Evolutionary conservation across 2,329 filamentous ascomycete genomes (phyloP).

Genomic region (Alternaria novae-zelandiae): DNA sequence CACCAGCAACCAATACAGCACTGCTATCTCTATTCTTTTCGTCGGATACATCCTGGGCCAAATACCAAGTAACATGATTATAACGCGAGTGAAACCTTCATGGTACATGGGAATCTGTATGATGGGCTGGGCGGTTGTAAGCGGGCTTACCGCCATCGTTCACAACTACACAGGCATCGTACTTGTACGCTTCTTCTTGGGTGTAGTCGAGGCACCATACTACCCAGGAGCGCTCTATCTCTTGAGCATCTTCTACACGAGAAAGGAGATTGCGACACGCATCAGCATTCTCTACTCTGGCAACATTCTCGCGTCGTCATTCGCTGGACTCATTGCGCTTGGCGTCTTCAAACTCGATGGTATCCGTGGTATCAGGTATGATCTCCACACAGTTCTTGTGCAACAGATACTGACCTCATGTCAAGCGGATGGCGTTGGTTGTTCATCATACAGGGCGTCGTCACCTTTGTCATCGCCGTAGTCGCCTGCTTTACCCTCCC

Average conservation of each 20-base stretch:
- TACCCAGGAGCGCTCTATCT: slow-evolving; percentile 67
- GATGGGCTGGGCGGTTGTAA: slow-evolving; percentile 40
- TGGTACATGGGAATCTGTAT: slow-evolving; percentile 42
- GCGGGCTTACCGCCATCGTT: slow-evolving; percentile 32
- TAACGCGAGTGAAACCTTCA: slow-evolving; percentile 9
- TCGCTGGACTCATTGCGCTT: slow-evolving; percentile 24
- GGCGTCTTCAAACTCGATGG: slow-evolving; percentile 24
- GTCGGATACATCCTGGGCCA: slow-evolving; percentile 3
- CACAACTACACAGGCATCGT: slow-evolving; percentile 41
- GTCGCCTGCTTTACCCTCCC: slow-evolving; percentile 45
- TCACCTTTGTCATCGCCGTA: slow-evolving; percentile 35
- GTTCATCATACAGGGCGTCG: slow-evolving; percentile 33
- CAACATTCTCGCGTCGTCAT: slow-evolving; percentile 21
- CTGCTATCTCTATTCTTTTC: slow-evolving; percentile 56
- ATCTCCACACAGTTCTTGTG: slow-evolving; percentile 2
- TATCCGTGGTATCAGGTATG: slow-evolving; percentile 19
- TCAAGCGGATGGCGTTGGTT: slow-evolving; percentile 21
- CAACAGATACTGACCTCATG: background rate
- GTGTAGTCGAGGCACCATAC: slow-evolving; percentile 52
- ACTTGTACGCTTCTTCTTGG: slow-evolving; percentile 37
- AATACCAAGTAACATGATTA: background rate
- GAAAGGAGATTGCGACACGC: slow-evolving; percentile 50
- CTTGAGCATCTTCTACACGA: slow-evolving; percentile 69
- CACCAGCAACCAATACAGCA: slow-evolving; percentile 19
- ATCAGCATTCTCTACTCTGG: slow-evolving; percentile 18